Evolutionary conservation across 768 basidiomycete species (phyloP).

Genomic region (Naematelia encephala): DNA sequence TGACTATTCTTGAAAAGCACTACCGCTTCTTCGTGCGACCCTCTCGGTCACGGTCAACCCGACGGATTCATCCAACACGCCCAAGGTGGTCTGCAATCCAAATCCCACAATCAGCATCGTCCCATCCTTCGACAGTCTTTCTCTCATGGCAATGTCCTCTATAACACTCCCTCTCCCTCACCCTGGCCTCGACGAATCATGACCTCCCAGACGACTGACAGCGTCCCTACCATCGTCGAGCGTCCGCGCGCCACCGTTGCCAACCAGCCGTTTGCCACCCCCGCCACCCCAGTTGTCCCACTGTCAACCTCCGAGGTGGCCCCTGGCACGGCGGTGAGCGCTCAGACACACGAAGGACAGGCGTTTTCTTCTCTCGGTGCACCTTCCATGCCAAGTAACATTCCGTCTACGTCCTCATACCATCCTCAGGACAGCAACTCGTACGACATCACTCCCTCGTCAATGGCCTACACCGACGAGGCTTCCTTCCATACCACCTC

Average conservation of each 20-base stretch:
- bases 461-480: constrained; percentile 4
- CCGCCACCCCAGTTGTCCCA: neutral
- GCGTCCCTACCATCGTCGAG: neutral
- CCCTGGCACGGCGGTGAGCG: neutral
- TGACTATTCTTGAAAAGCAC: neutral
- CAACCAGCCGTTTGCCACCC: neutral
- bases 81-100: constrained; percentile 12
- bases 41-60: constrained; percentile 2
- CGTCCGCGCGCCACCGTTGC: neutral
- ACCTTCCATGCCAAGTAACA: neutral
- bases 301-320: neutral
- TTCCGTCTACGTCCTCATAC: constrained; percentile 3
- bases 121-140: constrained; percentile 22
- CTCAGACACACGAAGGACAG: neutral
- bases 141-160: constrained; percentile 13
- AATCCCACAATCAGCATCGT: constrained; percentile 6
- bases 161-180: constrained; percentile 12
- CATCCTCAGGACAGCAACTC: constrained; percentile 7
- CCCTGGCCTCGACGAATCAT: constrained; percentile 20
- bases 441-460: constrained; percentile 5
- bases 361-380: neutral
- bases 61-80: constrained; percentile 24
- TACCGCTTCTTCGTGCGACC: constrained; percentile 9
- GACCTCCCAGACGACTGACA: constrained; percentile 3
- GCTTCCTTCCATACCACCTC: constrained; percentile 5